Base-by-base conservation (phyloP, 2,329 filamentous ascomycete species). In the Reticulascus tulasneorum region DNA sequence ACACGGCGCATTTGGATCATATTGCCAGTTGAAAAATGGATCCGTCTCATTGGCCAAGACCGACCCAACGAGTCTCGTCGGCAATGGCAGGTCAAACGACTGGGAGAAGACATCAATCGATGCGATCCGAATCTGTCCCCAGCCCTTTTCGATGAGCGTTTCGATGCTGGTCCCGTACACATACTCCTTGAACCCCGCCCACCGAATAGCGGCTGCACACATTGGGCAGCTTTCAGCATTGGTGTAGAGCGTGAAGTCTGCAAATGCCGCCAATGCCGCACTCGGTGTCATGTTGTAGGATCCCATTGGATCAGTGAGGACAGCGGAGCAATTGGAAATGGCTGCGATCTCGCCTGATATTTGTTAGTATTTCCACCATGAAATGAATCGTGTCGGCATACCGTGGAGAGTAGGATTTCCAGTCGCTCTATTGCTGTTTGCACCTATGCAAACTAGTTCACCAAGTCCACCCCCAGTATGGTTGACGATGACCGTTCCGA, bases 171-270 rank as follows among this genome's bases (percentile, higher is more conserved):
- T 75, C 6, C 71, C 72, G 46, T 69, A 77, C 7, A 78, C 62
- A 47, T 72, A 73, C 53, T 77, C 74, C 23, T 57, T 60, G 56
- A 78, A 75, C 0, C 71, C 71, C 0, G 72, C 62, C 70, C 71
- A 77, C 2, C 71, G 65, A 42, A 77, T 75, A 0, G 72, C 73
- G 7, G 70, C 66, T 2, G 74, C 71, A 46, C 75, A 79, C 68
- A 77, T 79, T 7, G 73, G 68, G 50, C 74, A 78, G 38, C 66
- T 69, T 52, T 78, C 73, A 3, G 67, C 73, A 49, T 73, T 78
- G 16, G 73, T 77, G 52, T 78, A 77, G 4, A 77, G 52, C 6
- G 65, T 65, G n/a, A 78, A 52, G 12, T 59, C 45, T 4, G 53
- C 40, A 45, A 73, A 75, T 1, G 72, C 73, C 4, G 47, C 50